These are phyloP conservation scores for Paraphoma sp. DNA, from an alignment of 2,329 filamentous ascomycete genomes.

Conservation along the genomic window DNA sequence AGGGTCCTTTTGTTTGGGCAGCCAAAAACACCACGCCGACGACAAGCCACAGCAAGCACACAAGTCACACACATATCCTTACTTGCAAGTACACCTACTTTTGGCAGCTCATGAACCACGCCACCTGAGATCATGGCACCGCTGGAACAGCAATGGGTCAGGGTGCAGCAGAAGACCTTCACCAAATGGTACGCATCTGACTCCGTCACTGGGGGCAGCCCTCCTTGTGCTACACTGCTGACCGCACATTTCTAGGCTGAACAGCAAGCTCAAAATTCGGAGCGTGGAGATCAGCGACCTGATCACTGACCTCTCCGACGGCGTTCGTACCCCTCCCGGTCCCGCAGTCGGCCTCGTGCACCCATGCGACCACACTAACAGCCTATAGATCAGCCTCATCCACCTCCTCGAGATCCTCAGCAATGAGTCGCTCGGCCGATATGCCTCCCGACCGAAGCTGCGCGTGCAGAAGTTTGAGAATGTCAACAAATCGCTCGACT, in stretches of 20 bases:
- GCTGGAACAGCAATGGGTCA: slow-evolving; percentile 69
- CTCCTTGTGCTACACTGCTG: slow-evolving; percentile 24
- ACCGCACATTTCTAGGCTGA: slow-evolving; percentile 70
- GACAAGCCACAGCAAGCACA: slow-evolving; percentile 24
- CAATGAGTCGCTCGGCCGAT: slow-evolving; percentile 91
- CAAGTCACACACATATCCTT: slow-evolving; percentile 28
- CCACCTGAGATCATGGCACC: slow-evolving; percentile 47
- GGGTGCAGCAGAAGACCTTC: slow-evolving; percentile 97
- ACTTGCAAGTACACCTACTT: slow-evolving; percentile 20
- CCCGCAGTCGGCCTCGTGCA: slow-evolving; percentile 7
- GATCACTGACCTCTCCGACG: slow-evolving; percentile 88
- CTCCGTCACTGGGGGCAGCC: neutral
- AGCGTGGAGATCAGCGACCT: slow-evolving; percentile 84
- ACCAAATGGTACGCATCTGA: slow-evolving; percentile 80
- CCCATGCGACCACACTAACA: slow-evolving; percentile 14
- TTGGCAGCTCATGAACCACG: slow-evolving; percentile 33
- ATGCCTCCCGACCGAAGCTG: slow-evolving; percentile 94
- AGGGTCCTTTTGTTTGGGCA: slow-evolving; percentile 40
- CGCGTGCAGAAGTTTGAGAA: slow-evolving; percentile 98
- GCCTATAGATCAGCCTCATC: slow-evolving; percentile 81
- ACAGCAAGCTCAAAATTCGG: slow-evolving; percentile 86
- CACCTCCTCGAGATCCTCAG: slow-evolving; percentile 97
- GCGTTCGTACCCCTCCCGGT: slow-evolving; percentile 66
- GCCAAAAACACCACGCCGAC: slow-evolving; percentile 30
- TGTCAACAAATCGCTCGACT: slow-evolving; percentile 93